Percentiles rank a stretch among this genome's conserved stretches.
These are phyloP conservation scores for Cutaneotrichosporon cavernicola DNA, from an alignment of 1,284 basidiomycete species.

Conservation along the genomic window DNA sequence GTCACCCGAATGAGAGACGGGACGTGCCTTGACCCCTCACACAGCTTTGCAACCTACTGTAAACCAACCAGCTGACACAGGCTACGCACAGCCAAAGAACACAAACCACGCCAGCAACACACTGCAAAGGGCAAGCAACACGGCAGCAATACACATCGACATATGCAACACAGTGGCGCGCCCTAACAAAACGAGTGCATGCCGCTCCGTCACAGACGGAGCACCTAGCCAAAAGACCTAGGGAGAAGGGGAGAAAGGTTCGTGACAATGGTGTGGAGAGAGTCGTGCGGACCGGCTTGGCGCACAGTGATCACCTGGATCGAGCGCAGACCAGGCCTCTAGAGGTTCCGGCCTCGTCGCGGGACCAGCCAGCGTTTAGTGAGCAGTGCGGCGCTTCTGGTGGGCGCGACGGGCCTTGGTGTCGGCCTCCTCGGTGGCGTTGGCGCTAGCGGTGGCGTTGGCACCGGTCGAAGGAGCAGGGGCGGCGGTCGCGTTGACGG, in stretches of 20 bases:
- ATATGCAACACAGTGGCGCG: not conserved
- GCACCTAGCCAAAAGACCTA: slow-evolving; percentile 6
- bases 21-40: not conserved
- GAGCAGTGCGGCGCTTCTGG: slow-evolving; percentile 12
- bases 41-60: not conserved
- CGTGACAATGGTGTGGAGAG: slow-evolving; percentile 5
- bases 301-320: not conserved
- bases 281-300: not conserved
- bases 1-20: not conserved
- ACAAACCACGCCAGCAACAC: not conserved
- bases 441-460: not conserved
- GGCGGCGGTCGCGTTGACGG: slow-evolving; percentile 24
- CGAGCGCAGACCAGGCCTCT: not conserved
- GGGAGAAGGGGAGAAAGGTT: slow-evolving; percentile 5
- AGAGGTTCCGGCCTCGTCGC: slow-evolving; percentile 3
- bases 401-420: slow-evolving; percentile 11
- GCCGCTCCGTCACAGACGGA: slow-evolving; percentile 9
- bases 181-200: slow-evolving; percentile 1
- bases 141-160: not conserved
- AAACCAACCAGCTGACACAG: no score
- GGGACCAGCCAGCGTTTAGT: slow-evolving; percentile 12
- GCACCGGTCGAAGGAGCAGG: slow-evolving; percentile 4
- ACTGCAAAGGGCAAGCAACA: not conserved
- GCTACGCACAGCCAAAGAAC: not conserved
- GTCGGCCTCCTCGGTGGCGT: not conserved